These are phyloP conservation scores for Lagenaria siceraria DNA, from an alignment of 306 rosid genomes.

Conservation along the genomic window DNA sequence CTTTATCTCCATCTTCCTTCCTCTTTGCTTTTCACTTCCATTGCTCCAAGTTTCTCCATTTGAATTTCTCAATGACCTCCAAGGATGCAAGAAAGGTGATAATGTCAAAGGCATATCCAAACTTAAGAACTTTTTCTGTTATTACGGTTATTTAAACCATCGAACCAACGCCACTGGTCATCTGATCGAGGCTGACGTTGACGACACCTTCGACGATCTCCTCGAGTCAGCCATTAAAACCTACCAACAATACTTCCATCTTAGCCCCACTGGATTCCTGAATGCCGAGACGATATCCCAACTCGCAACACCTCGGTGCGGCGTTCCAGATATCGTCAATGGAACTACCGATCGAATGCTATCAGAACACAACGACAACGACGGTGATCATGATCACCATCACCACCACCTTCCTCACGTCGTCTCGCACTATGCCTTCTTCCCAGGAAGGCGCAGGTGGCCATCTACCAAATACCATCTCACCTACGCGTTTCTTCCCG, in stretches of 20 bases:
- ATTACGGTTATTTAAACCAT: neutral
- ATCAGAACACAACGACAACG: neutral
- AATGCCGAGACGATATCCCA: neutral
- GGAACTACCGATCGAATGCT: neutral
- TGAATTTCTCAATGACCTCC: neutral
- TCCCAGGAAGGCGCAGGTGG: neutral
- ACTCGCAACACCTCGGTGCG: neutral
- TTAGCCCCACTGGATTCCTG: neutral
- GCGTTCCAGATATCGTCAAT: neutral
- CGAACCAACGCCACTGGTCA: neutral
- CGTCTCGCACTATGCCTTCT: neutral
- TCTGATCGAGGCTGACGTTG: neutral
- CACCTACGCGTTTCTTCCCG: neutral
- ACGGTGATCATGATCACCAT: neutral
- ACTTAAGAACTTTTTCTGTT: neutral
- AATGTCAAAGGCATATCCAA: conserved; percentile 1
- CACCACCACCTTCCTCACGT: neutral
- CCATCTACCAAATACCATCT: neutral
- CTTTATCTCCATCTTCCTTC: neutral
- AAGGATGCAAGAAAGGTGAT: conserved; percentile 1
- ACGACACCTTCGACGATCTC: neutral
- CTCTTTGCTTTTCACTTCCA: conserved; percentile 1
- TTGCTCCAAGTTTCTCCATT: neutral
- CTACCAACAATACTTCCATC: neutral
- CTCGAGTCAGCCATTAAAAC: neutral